Evolutionary conservation across 202 grass and related monocot species (phyloP).

Genomic region (Schoenoplectus tabernaemontani): DNA sequence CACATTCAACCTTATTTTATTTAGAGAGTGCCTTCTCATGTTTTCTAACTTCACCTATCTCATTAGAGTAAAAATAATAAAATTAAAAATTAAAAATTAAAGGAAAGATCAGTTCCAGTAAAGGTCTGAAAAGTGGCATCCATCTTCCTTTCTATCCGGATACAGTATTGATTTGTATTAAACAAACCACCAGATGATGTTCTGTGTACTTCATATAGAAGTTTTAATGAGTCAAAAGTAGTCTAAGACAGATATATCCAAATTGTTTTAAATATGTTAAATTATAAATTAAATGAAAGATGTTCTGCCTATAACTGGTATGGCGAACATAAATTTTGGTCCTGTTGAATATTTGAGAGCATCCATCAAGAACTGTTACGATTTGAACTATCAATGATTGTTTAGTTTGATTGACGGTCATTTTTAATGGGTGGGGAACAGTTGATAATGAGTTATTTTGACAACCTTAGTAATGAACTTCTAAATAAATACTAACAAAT

Average conservation of each 20-base stretch:
- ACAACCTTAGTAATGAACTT: too few species aligned
- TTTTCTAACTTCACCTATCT: not conserved
- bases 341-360: not conserved
- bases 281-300: not conserved
- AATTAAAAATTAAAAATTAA: too few species aligned
- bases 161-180: not conserved
- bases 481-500: too few species aligned
- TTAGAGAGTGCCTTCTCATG: too few species aligned
- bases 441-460: too few species aligned
- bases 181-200: not conserved
- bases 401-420: too few species aligned
- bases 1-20: not conserved
- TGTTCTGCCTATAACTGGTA: not conserved
- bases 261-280: not conserved
- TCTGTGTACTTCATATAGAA: not conserved
- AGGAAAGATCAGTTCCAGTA: not conserved
- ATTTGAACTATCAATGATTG: too few species aligned
- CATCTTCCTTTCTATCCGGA: not conserved
- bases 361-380: not conserved
- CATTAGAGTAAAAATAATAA: too few species aligned
- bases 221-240: not conserved
- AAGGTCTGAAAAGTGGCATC: not conserved
- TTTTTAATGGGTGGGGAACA: too few species aligned
- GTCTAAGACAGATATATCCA: not conserved
- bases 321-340: not conserved